These are phyloP conservation scores for Pseudogymnoascus sp. DNA, from an alignment of 2,329 filamentous ascomycete species.

Conservation along the genomic window DNA sequence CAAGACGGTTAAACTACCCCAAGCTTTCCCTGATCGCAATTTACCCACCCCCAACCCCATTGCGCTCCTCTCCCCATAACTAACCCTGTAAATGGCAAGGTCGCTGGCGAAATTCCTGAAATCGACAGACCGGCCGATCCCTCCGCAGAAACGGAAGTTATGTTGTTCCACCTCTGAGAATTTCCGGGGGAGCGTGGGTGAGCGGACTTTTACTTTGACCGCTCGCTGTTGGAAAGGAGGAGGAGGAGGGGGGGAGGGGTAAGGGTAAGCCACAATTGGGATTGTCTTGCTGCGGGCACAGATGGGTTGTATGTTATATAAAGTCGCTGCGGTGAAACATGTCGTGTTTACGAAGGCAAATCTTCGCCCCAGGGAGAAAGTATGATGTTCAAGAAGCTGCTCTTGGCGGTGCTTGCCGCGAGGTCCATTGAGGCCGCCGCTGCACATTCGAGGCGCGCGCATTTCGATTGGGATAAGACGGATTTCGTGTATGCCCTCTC, in stretches of 20 bases:
- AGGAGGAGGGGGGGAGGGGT: not conserved
- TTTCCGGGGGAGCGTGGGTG: not conserved
- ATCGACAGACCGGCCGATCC: not conserved
- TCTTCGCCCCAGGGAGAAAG: not conserved
- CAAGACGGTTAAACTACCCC: slow-evolving; percentile 1
- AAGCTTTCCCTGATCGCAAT: not conserved
- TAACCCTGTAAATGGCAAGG: not conserved
- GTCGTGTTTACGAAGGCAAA: not conserved
- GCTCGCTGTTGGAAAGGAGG: not conserved
- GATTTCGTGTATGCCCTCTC: slow-evolving; percentile 13
- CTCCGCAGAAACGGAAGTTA: slow-evolving; percentile 4
- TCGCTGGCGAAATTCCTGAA: not conserved
- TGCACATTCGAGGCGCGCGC: not conserved
- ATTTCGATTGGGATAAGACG: slow-evolving; percentile 16
- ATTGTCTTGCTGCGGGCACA: not conserved
- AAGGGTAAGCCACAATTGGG: not conserved
- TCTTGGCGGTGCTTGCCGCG: not conserved
- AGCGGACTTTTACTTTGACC: not conserved
- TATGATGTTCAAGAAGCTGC: slow-evolving; percentile 1
- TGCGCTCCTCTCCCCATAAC: not conserved
- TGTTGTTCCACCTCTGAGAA: slow-evolving; percentile 5
- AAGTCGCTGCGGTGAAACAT: not conserved
- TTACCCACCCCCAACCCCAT: not conserved
- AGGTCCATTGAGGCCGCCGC: not conserved
- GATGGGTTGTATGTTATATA: not conserved